phyloP scores from a whole-genome alignment of 768 basidiomycete genomes.

The Strobilomyces echinocephalus region DNA sequence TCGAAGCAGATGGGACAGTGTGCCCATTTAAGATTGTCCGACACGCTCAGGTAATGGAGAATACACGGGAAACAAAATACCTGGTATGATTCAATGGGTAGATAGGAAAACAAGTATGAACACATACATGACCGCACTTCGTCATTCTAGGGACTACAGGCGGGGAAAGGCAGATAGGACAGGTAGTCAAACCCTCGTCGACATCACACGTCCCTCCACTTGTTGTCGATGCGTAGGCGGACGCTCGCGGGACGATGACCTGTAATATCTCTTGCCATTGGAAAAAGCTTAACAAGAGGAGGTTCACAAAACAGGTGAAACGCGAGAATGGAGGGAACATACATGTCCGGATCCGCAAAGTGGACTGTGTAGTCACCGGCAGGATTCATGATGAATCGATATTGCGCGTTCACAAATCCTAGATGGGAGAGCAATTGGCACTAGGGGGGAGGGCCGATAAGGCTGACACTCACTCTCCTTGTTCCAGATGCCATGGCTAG shows the following conservation, averaged over 20 bases:
- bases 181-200: slow-evolving; percentile 65
- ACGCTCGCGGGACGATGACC: slow-evolving; percentile 84
- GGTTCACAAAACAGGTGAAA: neutral
- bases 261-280: slow-evolving; percentile 97
- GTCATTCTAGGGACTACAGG: slow-evolving; percentile 91
- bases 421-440: slow-evolving; percentile 14
- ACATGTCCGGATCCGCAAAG: slow-evolving; percentile 98
- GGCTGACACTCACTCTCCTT: slow-evolving; percentile 77
- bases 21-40: slow-evolving; percentile 79
- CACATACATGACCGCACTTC: slow-evolving; percentile 93
- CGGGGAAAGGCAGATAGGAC: slow-evolving; percentile 93
- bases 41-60: slow-evolving; percentile 80
- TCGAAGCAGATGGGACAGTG: slow-evolving; percentile 97
- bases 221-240: slow-evolving; percentile 64
- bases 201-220: slow-evolving; percentile 38
- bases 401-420: slow-evolving; percentile 96
- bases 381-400: slow-evolving; percentile 93
- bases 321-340: slow-evolving; percentile 30
- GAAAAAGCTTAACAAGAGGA: slow-evolving; percentile 60
- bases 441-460: slow-evolving; percentile 12
- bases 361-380: slow-evolving; percentile 89
- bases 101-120: neutral
- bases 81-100: slow-evolving; percentile 38
- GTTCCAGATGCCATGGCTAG: slow-evolving; percentile 68
- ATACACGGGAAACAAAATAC: slow-evolving; percentile 95